phyloP scores from a whole-genome alignment of 106 monocot genomes.

The Agapanthus africanus region DNA sequence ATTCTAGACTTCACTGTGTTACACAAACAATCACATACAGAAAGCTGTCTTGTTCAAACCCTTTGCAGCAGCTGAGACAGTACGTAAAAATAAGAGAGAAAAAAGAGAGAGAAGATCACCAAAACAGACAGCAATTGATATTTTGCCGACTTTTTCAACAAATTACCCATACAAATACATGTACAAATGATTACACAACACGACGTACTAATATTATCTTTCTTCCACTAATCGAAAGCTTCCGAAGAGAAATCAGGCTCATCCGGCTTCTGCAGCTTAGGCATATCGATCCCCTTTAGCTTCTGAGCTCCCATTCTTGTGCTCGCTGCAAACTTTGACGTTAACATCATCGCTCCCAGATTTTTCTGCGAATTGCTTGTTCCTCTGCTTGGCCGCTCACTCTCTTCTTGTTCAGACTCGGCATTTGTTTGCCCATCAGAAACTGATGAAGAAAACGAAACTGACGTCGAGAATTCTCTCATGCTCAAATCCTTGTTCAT shows the following conservation, averaged over 20 bases:
- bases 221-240: slow-evolving; percentile 14
- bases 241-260: slow-evolving; percentile 83
- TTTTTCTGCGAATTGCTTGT: slow-evolving; percentile 1
- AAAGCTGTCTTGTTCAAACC: not conserved
- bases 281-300: slow-evolving; percentile 23
- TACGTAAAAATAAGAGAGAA: too few relatives aligned
- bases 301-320: slow-evolving; percentile 26
- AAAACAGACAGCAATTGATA: not conserved
- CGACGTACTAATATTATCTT: not conserved
- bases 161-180: not conserved
- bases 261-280: slow-evolving; percentile 64
- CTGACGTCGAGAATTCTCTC: slow-evolving; percentile 35
- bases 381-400: not conserved
- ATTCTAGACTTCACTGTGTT: not conserved
- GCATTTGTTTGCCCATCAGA: slow-evolving; percentile 15
- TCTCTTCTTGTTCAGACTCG: slow-evolving; percentile 22
- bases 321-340: slow-evolving; percentile 38
- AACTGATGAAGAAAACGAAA: slow-evolving; percentile 22
- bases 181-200: slow-evolving; percentile 3
- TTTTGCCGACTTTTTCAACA: not conserved
- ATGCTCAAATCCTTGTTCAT: slow-evolving; percentile 39
- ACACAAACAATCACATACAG: not conserved
- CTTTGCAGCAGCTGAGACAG: not conserved
- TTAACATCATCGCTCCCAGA: slow-evolving; percentile 14
- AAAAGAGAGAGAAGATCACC: too few relatives aligned